phyloP scores from a whole-genome alignment of 2,329 filamentous ascomycete species.

The Colletotrichum spinosum region DNA sequence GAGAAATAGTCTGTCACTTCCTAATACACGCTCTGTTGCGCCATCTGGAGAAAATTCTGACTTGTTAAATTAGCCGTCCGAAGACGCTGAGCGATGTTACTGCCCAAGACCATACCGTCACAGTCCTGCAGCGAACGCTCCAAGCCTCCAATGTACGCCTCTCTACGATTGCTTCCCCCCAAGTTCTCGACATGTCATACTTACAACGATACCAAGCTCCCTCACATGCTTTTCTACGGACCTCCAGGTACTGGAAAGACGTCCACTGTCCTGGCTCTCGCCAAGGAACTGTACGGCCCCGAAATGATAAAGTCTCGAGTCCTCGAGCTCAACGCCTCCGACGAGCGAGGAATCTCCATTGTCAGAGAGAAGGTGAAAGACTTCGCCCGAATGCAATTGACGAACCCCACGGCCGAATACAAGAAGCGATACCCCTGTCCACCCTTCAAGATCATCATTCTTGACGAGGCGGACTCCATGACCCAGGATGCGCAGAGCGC shows the following conservation, averaged over 20 bases:
- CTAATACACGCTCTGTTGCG: background rate
- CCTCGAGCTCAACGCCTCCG: slow-evolving; percentile 98
- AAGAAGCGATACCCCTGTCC: slow-evolving; percentile 86
- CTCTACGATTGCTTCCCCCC: background rate
- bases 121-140: slow-evolving; percentile 89
- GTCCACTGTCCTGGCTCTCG: slow-evolving; percentile 94
- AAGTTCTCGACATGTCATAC: slow-evolving; percentile 5
- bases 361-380: slow-evolving; percentile 98
- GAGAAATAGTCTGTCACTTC: slow-evolving; percentile 87
- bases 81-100: slow-evolving; percentile 95
- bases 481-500: slow-evolving; percentile 97
- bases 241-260: slow-evolving; percentile 98
- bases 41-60: slow-evolving; percentile 42
- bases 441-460: slow-evolving; percentile 98
- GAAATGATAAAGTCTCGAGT: slow-evolving; percentile 93
- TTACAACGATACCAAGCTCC: slow-evolving; percentile 67
- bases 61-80: slow-evolving; percentile 74
- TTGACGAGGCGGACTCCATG: slow-evolving; percentile 99
- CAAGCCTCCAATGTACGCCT: slow-evolving; percentile 88
- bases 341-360: slow-evolving; percentile 97
- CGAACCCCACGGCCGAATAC: slow-evolving; percentile 79
- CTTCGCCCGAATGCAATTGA: slow-evolving; percentile 95
- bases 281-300: slow-evolving; percentile 96
- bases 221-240: slow-evolving; percentile 99
- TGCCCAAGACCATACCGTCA: slow-evolving; percentile 96